Evolutionary conservation across 768 basidiomycete genomes (phyloP).

Genomic region (Collybia sp.): DNA sequence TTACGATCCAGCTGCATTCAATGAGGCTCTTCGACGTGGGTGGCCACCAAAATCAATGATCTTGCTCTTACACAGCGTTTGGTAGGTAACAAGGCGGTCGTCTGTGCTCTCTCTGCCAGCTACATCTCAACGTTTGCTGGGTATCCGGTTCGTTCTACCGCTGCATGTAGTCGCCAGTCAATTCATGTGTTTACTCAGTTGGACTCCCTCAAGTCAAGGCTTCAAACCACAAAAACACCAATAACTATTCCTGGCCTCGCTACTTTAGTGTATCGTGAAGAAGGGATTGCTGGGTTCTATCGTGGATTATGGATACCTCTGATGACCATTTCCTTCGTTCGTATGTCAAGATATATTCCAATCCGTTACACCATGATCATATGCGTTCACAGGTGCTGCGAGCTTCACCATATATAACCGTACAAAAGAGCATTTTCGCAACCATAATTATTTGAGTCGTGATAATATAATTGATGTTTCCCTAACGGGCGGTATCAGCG

Average conservation of each 20-base stretch:
- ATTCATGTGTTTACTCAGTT: constrained; percentile 38
- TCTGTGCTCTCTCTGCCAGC: constrained; percentile 87
- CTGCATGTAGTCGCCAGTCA: too few species aligned
- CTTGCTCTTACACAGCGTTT: constrained; percentile 9
- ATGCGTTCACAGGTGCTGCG: constrained; percentile 60
- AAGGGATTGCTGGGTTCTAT: constrained; percentile 88
- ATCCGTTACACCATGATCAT: constrained; percentile 3
- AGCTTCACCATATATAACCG: constrained; percentile 89
- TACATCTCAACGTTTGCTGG: constrained; percentile 91
- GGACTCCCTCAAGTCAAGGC: constrained; percentile 91
- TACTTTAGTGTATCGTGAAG: constrained; percentile 71
- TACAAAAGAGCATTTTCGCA: constrained; percentile 71
- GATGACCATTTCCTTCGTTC: constrained; percentile 93
- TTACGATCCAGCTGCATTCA: constrained; percentile 57
- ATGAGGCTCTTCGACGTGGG: constrained; percentile 67
- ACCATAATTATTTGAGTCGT: constrained; percentile 52
- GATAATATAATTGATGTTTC: constrained; percentile 66
- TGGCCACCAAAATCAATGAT: constrained; percentile 5
- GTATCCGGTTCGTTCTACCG: constrained; percentile 58
- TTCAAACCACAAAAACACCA: constrained; percentile 78
- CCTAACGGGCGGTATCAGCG: constrained; percentile 75
- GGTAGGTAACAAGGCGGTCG: constrained; percentile 81
- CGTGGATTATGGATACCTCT: constrained; percentile 90
- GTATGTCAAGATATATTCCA: constrained; percentile 45
- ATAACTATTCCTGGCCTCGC: constrained; percentile 73